Percentiles rank a stretch among this genome's conserved stretches.
phyloP scores from a whole-genome alignment of 148 eudicot genomes.

The Vaccinium myrtillus region DNA sequence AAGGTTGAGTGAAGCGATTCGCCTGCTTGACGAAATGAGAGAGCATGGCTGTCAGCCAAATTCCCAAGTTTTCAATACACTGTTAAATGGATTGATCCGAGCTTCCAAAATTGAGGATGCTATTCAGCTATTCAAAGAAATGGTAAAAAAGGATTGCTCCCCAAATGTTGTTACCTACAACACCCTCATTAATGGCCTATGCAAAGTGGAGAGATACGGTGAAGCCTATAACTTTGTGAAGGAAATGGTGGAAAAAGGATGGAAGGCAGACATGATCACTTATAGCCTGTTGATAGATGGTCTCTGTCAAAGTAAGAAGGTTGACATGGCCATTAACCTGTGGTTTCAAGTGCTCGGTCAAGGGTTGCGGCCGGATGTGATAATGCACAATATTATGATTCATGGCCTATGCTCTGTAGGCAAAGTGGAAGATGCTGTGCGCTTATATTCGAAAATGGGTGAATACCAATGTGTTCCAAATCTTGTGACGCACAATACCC shows the following conservation, averaged over 20 bases:
- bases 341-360: constrained; percentile 60
- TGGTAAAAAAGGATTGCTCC: constrained; percentile 43
- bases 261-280: constrained; percentile 62
- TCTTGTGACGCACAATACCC: constrained; percentile 79
- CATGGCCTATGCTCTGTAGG: constrained; percentile 80
- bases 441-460: constrained; percentile 55
- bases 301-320: constrained; percentile 54
- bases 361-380: constrained; percentile 74
- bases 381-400: constrained; percentile 77
- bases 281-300: constrained; percentile 75
- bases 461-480: constrained; percentile 49
- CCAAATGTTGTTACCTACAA: constrained; percentile 74
- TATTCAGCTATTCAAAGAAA: constrained; percentile 40
- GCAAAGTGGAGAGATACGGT: constrained; percentile 58
- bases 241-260: constrained; percentile 75
- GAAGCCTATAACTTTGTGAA: constrained; percentile 68
- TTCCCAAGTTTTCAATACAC: constrained; percentile 57
- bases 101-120: constrained; percentile 61
- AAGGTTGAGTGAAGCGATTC: constrained; percentile 59
- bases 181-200: constrained; percentile 66
- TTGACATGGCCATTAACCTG: constrained; percentile 58
- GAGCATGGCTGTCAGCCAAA: constrained; percentile 47
- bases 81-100: constrained; percentile 61
- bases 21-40: constrained; percentile 42
- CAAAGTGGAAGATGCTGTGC: constrained; percentile 59